Evolutionary conservation across 148 eudicot genomes (phyloP), one percentile per base, ranked within the genome.

Genomic region (Spergularia bocconei): DNA sequence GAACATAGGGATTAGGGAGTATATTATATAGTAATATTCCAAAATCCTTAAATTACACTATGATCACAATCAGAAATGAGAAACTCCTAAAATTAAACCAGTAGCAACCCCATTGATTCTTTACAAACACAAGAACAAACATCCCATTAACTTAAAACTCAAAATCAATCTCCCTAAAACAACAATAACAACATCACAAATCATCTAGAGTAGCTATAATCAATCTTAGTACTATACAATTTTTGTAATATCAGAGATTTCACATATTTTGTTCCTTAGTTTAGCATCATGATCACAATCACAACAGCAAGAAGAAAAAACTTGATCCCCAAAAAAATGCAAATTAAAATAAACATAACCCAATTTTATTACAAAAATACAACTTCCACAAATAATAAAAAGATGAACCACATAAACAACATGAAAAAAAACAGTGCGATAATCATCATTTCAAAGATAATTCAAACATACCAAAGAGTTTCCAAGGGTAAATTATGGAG

Each of bases 381-480:
- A 54, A 51, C 33, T 12, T 1, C 39, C 14, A 50, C 10, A 63
- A 63, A 33, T 16, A 36, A 13, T 6, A 7, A 39, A 1, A 38
- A 39, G 0, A 64, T 64, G 68, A n/a, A 60, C 0, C 20, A 9
- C 25, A 33, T 71, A 63, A 60, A 52, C 17, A 13, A 4, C 50
- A 33, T 44, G 19, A 66, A 55, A 55, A 61, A 51, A 47, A 44
- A 19, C 36, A 59, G 2, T 57, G 44, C 61, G 9, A 60, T 4
- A 11, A n/a, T 55, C 0, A 29, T 21, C 29, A 20, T 50, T 1
- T 29, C 3, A 11, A 16, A 62, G 13, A 38, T 51, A 39, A 17
- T 39, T 19, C 11, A 20, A 67, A 44, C 71, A 29, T 72, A 81
- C 83, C 83, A 76, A 58, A 76, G 79, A 69, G 74, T 55, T 57